Evolutionary conservation across 1,284 basidiomycete species (phyloP).

Genomic region (Hymenochaete sp.): DNA sequence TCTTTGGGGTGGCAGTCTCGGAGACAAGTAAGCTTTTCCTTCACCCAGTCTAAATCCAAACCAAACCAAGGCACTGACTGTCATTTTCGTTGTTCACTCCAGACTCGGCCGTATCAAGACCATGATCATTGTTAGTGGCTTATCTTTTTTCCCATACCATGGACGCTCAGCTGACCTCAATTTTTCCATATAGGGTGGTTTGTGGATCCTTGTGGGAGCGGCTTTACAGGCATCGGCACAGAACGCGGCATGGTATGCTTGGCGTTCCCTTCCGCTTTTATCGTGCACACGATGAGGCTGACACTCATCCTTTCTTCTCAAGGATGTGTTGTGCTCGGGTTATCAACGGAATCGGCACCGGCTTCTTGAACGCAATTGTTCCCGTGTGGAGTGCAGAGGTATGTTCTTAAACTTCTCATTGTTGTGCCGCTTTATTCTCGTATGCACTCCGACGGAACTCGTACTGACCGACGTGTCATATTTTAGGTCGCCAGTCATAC

Average conservation of each 20-base stretch:
- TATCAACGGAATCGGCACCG: conserved; percentile 45
- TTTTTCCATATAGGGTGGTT: conserved; percentile 9
- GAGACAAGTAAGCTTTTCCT: conserved; percentile 27
- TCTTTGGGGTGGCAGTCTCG: conserved; percentile 38
- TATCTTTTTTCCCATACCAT: background rate
- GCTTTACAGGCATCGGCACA: conserved; percentile 41
- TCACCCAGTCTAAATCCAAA: background rate
- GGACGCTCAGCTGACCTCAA: too few relatives aligned
- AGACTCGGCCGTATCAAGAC: conserved; percentile 39
- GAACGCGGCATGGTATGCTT: conserved; percentile 38
- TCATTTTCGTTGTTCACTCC: conserved; percentile 19
- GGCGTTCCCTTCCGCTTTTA: background rate
- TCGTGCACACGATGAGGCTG: background rate
- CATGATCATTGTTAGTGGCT: background rate
- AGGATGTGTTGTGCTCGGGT: conserved; percentile 46
- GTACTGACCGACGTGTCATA: too few relatives aligned
- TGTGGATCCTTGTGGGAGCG: conserved; percentile 40
- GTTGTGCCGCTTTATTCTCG: background rate
- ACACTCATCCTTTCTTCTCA: background rate
- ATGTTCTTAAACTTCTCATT: conserved; percentile 5
- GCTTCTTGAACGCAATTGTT: conserved; percentile 43
- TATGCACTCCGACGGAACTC: background rate
- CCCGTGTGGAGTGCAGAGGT: conserved; percentile 42
- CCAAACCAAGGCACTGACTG: background rate
- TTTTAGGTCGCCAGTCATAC: conserved; percentile 37